Percentiles rank a stretch among this genome's conserved stretches.
Evolutionary conservation across 495 filamentous ascomycete species (phyloP).

Genomic region (Penicillium roqueforti): DNA sequence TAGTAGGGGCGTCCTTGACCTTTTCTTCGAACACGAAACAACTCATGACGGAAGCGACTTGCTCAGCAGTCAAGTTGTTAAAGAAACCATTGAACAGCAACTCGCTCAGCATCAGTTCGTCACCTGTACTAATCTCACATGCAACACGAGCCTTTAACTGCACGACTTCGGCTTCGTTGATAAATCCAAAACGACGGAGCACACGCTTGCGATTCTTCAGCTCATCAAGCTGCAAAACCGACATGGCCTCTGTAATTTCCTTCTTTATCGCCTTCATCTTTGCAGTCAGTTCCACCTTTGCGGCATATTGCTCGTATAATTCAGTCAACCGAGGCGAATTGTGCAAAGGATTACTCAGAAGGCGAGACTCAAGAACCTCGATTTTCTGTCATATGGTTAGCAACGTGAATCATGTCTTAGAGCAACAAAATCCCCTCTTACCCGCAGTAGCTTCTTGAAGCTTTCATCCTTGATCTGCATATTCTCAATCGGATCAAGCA

Average conservation of each 20-base stretch:
- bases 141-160: constrained; percentile 93
- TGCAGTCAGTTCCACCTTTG: constrained; percentile 68
- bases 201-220: constrained; percentile 94
- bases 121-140: constrained; percentile 92
- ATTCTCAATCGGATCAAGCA: constrained; percentile 88
- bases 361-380: constrained; percentile 86
- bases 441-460: constrained; percentile 86
- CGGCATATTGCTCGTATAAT: constrained; percentile 77
- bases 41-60: constrained; percentile 77
- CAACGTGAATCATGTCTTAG: neutral
- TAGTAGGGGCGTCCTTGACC: constrained; percentile 59
- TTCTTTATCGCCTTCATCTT: constrained; percentile 86
- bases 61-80: constrained; percentile 86
- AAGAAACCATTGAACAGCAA: constrained; percentile 96
- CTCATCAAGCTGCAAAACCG: constrained; percentile 89
- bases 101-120: constrained; percentile 88
- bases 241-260: constrained; percentile 74
- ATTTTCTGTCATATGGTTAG: constrained; percentile 61
- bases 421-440: constrained; percentile 28
- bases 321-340: constrained; percentile 76
- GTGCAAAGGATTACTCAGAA: constrained; percentile 85
- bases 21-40: constrained; percentile 98
- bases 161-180: constrained; percentile 90
- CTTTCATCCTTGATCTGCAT: constrained; percentile 89
- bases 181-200: constrained; percentile 91